Base-by-base conservation (phyloP, 225 moss, liverwort and hornwort genomes). In the Antitrichia curtipendula region DNA sequence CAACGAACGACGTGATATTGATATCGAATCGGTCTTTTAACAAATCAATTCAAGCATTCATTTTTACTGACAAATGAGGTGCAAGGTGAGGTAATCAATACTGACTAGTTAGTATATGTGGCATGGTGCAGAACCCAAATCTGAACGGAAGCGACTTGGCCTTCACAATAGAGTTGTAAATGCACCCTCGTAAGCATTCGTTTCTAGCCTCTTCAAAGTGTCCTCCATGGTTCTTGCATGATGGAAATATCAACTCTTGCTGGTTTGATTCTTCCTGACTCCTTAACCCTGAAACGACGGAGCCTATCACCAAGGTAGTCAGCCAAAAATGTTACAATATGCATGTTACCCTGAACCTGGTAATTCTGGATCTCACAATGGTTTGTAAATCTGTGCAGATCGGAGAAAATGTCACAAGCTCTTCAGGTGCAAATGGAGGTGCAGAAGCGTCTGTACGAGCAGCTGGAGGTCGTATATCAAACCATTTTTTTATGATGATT, bases 381-480 rank as follows among this genome's bases (percentile, higher is more conserved):
- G 43, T 86, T 82, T 63, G 31, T 9, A 49, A n/a, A 81, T 88
- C 62, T 43, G 91, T 90, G 95, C 85, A 96, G 94, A 74, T n/a
- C 86, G 83, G 80, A 92, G 22, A 86, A 95, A 74, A 91, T 96
- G 53, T 89, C 94, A 23, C 88, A 93, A 89, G 92, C 95, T 25
- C 84, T 95, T 82, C 94, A 92, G 56, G 87, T 90, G 85, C 96
- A 97, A 88, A 90, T 94, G 45, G 91, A 94, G 84, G 92, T 95
- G 54, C 97, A 97, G 77, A 95, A 90, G 83, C 90, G 90, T 40
- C 90, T 98, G 34, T 95, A 96, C 89, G 96, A 97, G 87, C 98
- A 98, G 87, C 90, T 98, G 34, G 97, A 98, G 96, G 98, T 96
- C 19, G 38, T 49, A 16, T 36, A 72, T 40, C 25, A 27, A 59